Conservation (phyloP, 1,139 yeast genomes). For the Scheffersomyces insectosa region DNA sequence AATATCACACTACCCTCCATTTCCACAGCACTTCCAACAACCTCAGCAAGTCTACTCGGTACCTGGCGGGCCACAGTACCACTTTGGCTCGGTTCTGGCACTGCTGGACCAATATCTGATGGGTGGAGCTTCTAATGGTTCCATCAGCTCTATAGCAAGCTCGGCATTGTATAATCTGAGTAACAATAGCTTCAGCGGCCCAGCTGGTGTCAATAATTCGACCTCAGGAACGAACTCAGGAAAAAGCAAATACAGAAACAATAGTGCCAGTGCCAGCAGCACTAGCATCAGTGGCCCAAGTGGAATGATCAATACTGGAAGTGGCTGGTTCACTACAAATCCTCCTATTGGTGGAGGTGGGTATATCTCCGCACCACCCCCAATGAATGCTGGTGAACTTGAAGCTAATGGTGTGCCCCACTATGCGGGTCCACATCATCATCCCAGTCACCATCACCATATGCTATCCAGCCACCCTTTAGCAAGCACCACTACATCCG, state of each 20-base stretch:
- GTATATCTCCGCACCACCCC: conserved; percentile 3
- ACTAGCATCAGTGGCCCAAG: conserved; percentile 5
- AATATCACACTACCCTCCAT: conserved; percentile 6
- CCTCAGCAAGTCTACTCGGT: conserved; percentile 8
- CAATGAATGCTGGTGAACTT: background rate
- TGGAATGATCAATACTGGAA: background rate
- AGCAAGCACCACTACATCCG: conserved; percentile 3
- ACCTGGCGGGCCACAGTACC: conserved; percentile 6
- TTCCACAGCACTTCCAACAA: conserved; percentile 10
- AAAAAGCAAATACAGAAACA: conserved; percentile 8
- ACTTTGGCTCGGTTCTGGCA: conserved; percentile 6
- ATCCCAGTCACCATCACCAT: conserved; percentile 5
- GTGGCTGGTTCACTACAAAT: conserved; percentile 8
- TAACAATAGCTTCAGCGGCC: conserved; percentile 8
- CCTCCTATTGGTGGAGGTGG: conserved; percentile 4
- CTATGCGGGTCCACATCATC: conserved; percentile 1
- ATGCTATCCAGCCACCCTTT: conserved; percentile 6
- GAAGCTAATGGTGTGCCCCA: conserved; percentile 2
- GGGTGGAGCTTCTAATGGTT: conserved; percentile 9
- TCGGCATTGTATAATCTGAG: conserved; percentile 4
- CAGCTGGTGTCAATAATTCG: background rate
- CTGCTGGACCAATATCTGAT: conserved; percentile 8
- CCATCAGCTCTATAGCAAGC: conserved; percentile 9
- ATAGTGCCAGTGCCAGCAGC: conserved; percentile 5
- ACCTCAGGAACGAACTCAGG: background rate